phyloP scores from a whole-genome alignment of 2,329 filamentous ascomycete species.

The Hypoxylon rubiginosum region DNA sequence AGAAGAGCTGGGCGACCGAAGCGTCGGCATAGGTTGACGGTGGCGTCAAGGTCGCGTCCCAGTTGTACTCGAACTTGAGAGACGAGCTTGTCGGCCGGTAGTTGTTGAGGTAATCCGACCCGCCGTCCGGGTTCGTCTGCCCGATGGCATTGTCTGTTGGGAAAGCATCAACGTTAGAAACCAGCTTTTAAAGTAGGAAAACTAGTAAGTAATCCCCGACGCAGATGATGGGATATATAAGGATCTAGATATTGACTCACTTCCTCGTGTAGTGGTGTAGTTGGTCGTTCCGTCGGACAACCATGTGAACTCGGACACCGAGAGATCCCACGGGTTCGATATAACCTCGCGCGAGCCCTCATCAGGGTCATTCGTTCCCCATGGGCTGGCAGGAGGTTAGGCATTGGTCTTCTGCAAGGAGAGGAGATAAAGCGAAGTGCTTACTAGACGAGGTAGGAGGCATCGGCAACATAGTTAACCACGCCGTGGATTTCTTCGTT shows the following conservation, averaged over 20 bases:
- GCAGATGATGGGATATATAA: not conserved
- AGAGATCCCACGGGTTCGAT: conserved; percentile 62
- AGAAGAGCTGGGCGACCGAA: conserved; percentile 71
- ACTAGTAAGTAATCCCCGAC: not conserved
- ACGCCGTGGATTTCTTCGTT: conserved; percentile 65
- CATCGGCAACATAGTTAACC: conserved; percentile 69
- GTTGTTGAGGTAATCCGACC: conserved; percentile 60
- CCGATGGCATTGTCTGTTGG: conserved; percentile 67
- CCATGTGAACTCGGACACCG: conserved; percentile 67
- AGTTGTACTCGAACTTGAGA: conserved; percentile 64
- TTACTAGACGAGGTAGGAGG: conserved; percentile 67
- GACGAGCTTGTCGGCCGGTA: conserved; percentile 61
- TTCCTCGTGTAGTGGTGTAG: conserved; percentile 68
- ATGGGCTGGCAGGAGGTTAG: conserved; percentile 55
- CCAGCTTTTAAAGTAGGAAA: not conserved
- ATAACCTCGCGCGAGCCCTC: conserved; percentile 61
- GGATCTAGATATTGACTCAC: conserved; percentile 39
- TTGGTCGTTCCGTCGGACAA: conserved; percentile 60
- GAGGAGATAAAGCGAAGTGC: conserved; percentile 29
- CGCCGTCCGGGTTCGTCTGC: conserved; percentile 64
- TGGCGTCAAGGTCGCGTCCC: conserved; percentile 52
- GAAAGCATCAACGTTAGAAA: conserved; percentile 13
- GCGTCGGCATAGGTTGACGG: conserved; percentile 64
- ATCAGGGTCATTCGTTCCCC: conserved; percentile 67
- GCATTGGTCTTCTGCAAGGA: not conserved